phyloP scores from a whole-genome alignment of 176 grass and related monocot genomes.

The Eleusine coracana region DNA sequence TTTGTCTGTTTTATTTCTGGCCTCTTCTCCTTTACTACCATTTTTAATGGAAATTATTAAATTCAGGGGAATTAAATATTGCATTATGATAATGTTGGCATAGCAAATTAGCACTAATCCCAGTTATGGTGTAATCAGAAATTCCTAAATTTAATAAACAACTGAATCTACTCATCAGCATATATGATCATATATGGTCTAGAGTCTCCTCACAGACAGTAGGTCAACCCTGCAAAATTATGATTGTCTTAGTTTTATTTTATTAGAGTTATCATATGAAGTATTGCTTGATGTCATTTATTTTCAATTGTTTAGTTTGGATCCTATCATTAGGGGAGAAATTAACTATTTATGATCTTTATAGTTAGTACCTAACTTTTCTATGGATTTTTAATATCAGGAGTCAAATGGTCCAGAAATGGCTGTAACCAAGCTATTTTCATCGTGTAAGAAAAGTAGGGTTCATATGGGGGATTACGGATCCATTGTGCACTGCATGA shows the following conservation, averaged over 20 bases:
- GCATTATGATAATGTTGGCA: constrained; percentile 17
- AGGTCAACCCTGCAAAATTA: constrained; percentile 6
- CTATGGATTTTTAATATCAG: constrained; percentile 50
- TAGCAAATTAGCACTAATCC: neutral
- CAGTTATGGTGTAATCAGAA: neutral
- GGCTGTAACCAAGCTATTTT: constrained; percentile 92
- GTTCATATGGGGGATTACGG: constrained; percentile 51
- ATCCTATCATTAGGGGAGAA: neutral
- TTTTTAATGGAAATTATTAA: constrained; percentile 1
- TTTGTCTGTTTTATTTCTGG: neutral
- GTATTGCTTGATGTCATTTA: neutral
- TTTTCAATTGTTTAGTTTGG: neutral
- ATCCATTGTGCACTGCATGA: constrained; percentile 58
- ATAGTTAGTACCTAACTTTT: constrained; percentile 10
- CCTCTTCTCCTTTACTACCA: neutral
- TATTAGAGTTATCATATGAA: neutral
- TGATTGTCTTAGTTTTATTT: constrained; percentile 14
- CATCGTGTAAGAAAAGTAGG: constrained; percentile 65
- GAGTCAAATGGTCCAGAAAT: constrained; percentile 87
- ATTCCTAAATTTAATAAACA: constrained; percentile 1
- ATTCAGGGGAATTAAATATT: constrained; percentile 17
- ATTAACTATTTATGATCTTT: constrained; percentile 12
- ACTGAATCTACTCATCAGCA: neutral
- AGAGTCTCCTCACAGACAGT: neutral
- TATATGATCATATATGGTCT: neutral